These are phyloP conservation scores for Sporothrix phasma DNA, from an alignment of 2,329 filamentous ascomycete genomes.

Conservation along the genomic window DNA sequence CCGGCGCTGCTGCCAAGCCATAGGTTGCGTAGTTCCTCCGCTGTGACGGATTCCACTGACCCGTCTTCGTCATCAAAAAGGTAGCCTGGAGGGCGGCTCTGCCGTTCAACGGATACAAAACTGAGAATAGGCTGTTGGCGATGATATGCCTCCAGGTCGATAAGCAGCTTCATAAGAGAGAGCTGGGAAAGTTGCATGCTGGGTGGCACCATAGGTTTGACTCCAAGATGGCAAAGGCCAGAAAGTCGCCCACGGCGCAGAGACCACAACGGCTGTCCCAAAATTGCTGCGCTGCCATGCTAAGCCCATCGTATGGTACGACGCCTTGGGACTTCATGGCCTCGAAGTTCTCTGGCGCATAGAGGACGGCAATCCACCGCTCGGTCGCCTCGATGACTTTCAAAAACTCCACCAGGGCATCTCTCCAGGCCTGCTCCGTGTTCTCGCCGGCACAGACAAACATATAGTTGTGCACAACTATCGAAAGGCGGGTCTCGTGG, in stretches of 20 bases:
- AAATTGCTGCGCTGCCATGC: slow-evolving; percentile 4
- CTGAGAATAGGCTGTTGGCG: slow-evolving; percentile 25
- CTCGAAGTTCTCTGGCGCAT: slow-evolving; percentile 14
- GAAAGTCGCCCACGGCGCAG: slow-evolving; percentile 17
- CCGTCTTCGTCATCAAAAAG: slow-evolving; percentile 21
- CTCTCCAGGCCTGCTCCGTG: slow-evolving; percentile 18
- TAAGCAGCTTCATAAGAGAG: slow-evolving; percentile 24
- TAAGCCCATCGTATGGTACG: slow-evolving; percentile 9
- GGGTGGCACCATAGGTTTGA: slow-evolving; percentile 20
- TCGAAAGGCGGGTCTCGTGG: slow-evolving; percentile 17
- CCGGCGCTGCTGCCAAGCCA: slow-evolving; percentile 6
- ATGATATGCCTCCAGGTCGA: slow-evolving; percentile 28
- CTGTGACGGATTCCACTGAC: slow-evolving; percentile 14
- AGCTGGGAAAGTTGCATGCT: slow-evolving; percentile 14
- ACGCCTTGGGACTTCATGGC: not conserved
- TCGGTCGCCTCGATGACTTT: slow-evolving; percentile 14
- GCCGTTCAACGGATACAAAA: slow-evolving; percentile 21
- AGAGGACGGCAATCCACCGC: slow-evolving; percentile 16
- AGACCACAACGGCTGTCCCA: slow-evolving; percentile 16
- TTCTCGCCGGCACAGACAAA: slow-evolving; percentile 17
- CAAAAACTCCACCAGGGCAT: slow-evolving; percentile 14
- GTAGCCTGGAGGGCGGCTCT: slow-evolving; percentile 20
- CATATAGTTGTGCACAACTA: slow-evolving; percentile 24
- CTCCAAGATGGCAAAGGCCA: slow-evolving; percentile 17
- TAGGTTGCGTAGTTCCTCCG: slow-evolving; percentile 8